These are phyloP conservation scores for Allantophomopsis cytisporea DNA, from an alignment of 2,329 filamentous ascomycete species.

Conservation along the genomic window DNA sequence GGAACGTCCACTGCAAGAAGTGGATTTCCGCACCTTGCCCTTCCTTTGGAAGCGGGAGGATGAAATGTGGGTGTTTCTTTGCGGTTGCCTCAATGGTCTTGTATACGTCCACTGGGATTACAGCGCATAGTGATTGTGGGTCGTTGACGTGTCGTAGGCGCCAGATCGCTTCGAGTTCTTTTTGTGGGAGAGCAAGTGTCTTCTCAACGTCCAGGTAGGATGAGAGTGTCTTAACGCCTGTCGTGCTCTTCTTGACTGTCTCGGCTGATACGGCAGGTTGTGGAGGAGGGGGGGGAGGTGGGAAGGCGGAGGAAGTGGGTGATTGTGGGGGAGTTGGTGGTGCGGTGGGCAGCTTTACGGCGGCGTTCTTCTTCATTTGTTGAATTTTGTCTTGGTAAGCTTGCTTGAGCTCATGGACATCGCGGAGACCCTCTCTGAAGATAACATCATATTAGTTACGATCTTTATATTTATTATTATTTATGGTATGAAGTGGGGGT, in stretches of 20 bases:
- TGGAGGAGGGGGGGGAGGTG: slow-evolving; percentile 16
- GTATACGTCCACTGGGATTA: slow-evolving; percentile 65
- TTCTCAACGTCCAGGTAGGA: slow-evolving; percentile 73
- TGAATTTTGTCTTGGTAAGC: slow-evolving; percentile 79
- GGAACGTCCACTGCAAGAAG: slow-evolving; percentile 93
- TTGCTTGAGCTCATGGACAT: slow-evolving; percentile 64
- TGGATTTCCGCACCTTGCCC: slow-evolving; percentile 75
- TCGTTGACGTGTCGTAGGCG: slow-evolving; percentile 70
- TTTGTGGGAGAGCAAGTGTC: slow-evolving; percentile 53
- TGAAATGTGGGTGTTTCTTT: slow-evolving; percentile 69
- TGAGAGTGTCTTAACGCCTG: slow-evolving; percentile 39
- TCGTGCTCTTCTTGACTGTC: slow-evolving; percentile 15
- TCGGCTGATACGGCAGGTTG: slow-evolving; percentile 17
- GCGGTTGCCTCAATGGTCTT: slow-evolving; percentile 57
- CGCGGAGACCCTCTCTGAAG: slow-evolving; percentile 42
- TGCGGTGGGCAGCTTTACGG: slow-evolving; percentile 29
- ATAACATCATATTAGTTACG: neutral
- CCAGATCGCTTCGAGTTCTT: slow-evolving; percentile 84
- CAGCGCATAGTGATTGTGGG: slow-evolving; percentile 67
- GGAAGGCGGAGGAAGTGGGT: slow-evolving; percentile 16
- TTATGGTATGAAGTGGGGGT: neutral
- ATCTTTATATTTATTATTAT: neutral
- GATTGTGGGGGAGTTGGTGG: slow-evolving; percentile 16
- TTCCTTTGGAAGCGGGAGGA: slow-evolving; percentile 68
- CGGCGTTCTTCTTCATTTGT: slow-evolving; percentile 53